A percentile compares a stretch with the other conserved stretches of the same genome.
These are phyloP conservation scores for Fraxinus anomala DNA, from an alignment of 257 asterid species.

Conservation along the genomic window DNA sequence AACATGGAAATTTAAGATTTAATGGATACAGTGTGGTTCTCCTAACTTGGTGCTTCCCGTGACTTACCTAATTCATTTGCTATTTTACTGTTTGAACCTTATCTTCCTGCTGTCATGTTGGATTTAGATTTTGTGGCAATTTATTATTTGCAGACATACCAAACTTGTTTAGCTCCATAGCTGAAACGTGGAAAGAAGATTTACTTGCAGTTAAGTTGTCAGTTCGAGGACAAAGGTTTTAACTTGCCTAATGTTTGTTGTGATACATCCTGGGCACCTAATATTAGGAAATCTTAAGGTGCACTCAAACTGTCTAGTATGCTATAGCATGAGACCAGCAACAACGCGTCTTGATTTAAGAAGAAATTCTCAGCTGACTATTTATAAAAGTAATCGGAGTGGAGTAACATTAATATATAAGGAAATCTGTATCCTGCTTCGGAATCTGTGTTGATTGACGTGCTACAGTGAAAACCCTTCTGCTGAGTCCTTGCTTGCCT, in stretches of 20 bases:
- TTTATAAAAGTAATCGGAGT: conserved; percentile 2
- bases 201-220: conserved; percentile 35
- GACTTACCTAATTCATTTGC: conserved; percentile 10
- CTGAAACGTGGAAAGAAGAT: conserved; percentile 25
- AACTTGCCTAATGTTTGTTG: conserved; percentile 25
- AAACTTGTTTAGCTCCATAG: conserved; percentile 29
- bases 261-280: conserved; percentile 26
- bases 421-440: not conserved
- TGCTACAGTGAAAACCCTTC: too few relatives aligned
- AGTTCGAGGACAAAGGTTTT: conserved; percentile 10
- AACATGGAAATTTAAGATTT: not conserved
- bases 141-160: conserved; percentile 25
- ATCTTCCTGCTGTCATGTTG: not conserved
- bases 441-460: too few relatives aligned
- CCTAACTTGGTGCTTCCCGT: not conserved
- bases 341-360: conserved; percentile 6
- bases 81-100: conserved; percentile 9
- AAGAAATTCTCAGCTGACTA: conserved; percentile 11
- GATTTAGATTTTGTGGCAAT: not conserved
- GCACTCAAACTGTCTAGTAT: conserved; percentile 7
- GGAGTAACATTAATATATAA: not conserved
- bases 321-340: not conserved
- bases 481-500: too few relatives aligned
- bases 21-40: not conserved
- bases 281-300: conserved; percentile 13